phyloP scores from a whole-genome alignment of 495 filamentous ascomycete genomes.

The Lindgomyces ingoldianus region DNA sequence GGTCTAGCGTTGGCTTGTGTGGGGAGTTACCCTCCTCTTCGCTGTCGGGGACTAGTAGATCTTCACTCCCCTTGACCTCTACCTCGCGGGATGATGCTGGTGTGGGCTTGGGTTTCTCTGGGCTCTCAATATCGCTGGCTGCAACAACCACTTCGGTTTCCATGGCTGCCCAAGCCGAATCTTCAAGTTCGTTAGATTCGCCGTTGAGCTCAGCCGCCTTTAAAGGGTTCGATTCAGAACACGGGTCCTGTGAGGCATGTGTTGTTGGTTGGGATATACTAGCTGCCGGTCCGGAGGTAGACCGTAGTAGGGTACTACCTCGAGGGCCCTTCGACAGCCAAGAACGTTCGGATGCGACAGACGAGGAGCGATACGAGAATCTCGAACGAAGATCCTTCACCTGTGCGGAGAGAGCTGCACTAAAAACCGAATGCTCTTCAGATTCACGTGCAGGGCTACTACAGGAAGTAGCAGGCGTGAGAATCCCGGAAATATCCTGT shows the following conservation, averaged over 20 bases:
- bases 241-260: background rate
- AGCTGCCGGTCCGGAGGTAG: background rate
- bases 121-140: background rate
- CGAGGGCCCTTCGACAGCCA: background rate
- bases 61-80: slow-evolving; percentile 67
- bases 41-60: slow-evolving; percentile 69
- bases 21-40: slow-evolving; percentile 52
- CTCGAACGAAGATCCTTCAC: slow-evolving; percentile 27
- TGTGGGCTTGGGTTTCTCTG: background rate
- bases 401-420: slow-evolving; percentile 10
- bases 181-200: slow-evolving; percentile 11
- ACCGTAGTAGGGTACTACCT: background rate
- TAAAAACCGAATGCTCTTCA: slow-evolving; percentile 14
- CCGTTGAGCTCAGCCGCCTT: background rate
- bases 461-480: slow-evolving; percentile 28
- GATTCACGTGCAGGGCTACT: slow-evolving; percentile 19
- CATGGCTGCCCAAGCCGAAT: slow-evolving; percentile 17
- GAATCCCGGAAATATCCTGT: slow-evolving; percentile 18
- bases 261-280: background rate
- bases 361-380: slow-evolving; percentile 20
- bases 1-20: slow-evolving; percentile 33
- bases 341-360: background rate
- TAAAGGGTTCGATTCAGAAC: background rate
- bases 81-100: slow-evolving; percentile 29
- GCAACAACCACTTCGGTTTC: slow-evolving; percentile 29